Percentiles rank a stretch among this genome's conserved stretches.
Evolutionary conservation across 208 protist genomes (phyloP).

Genomic region (Vickermania ingenoplastis): DNA sequence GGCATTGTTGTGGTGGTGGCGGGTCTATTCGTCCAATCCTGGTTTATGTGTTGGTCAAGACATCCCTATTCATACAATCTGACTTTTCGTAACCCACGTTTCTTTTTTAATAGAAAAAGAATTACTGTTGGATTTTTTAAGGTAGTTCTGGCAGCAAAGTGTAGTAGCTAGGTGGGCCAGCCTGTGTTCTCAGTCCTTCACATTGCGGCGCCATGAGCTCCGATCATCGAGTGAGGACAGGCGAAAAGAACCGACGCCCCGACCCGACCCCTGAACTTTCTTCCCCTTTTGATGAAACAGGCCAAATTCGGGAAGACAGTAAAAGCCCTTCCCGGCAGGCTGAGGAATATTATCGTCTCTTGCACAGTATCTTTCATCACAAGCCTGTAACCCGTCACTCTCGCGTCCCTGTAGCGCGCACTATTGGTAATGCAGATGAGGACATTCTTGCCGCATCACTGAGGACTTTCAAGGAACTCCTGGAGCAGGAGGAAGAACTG

Average conservation of each 20-base stretch:
- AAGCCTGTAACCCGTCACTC: slow-evolving; percentile 4
- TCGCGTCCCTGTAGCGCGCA: neutral
- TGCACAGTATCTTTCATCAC: slow-evolving; percentile 5
- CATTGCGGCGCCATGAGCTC: too few species aligned
- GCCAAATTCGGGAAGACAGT: neutral
- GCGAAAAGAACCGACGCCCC: slow-evolving; percentile 7
- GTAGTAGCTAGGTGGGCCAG: too few species aligned
- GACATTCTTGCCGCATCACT: neutral
- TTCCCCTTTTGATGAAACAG: neutral
- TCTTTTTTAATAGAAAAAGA: too few species aligned
- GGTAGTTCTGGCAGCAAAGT: too few species aligned
- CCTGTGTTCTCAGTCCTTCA: too few species aligned
- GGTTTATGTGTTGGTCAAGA: too few species aligned
- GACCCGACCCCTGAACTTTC: neutral
- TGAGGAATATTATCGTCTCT: neutral
- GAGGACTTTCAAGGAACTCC: neutral
- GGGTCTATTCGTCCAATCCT: too few species aligned
- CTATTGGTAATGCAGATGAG: neutral
- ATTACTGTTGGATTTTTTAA: too few species aligned
- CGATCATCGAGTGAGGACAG: neutral
- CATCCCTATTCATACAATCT: too few species aligned
- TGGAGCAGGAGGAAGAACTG: slow-evolving; percentile 5
- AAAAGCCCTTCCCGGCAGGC: neutral
- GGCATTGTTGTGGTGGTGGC: too few species aligned
- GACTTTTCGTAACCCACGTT: too few species aligned